These are phyloP conservation scores for Scalesia atractyloides DNA, from an alignment of 129 eudicot genomes.

Conservation along the genomic window DNA sequence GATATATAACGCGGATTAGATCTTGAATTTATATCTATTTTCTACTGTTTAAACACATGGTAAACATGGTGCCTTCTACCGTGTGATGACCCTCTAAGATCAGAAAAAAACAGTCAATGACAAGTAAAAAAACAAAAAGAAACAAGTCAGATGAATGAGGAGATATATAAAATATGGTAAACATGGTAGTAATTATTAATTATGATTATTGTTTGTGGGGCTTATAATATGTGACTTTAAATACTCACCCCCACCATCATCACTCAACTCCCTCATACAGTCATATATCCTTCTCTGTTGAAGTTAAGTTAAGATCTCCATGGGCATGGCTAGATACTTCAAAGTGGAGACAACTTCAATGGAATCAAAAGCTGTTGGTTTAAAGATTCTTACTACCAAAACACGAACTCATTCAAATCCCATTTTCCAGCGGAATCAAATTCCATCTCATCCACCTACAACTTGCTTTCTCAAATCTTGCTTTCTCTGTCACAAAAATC, in stretches of 20 bases:
- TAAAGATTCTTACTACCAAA: conserved; percentile 32
- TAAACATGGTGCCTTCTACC: too few relatives aligned
- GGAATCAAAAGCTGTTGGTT: conserved; percentile 35
- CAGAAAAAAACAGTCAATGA: neutral
- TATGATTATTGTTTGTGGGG: neutral
- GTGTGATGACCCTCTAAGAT: neutral
- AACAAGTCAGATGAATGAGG: neutral
- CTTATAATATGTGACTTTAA: neutral
- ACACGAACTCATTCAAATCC: conserved; percentile 27
- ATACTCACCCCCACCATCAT: neutral
- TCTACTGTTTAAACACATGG: conserved; percentile 12
- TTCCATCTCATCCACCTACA: neutral
- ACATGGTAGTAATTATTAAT: neutral
- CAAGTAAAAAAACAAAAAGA: neutral
- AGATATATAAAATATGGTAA: neutral
- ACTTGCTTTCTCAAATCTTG: conserved; percentile 51
- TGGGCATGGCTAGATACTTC: neutral
- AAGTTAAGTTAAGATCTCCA: too few relatives aligned
- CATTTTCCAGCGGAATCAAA: conserved; percentile 35
- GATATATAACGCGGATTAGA: too few relatives aligned
- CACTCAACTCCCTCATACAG: neutral
- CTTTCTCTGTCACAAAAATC: conserved; percentile 50
- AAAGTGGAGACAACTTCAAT: neutral
- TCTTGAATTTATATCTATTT: too few relatives aligned
- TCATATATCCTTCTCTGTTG: too few relatives aligned